These are phyloP conservation scores for Coccomyxa sp. DNA, from an alignment of 139 green algal species.

Conservation along the genomic window DNA sequence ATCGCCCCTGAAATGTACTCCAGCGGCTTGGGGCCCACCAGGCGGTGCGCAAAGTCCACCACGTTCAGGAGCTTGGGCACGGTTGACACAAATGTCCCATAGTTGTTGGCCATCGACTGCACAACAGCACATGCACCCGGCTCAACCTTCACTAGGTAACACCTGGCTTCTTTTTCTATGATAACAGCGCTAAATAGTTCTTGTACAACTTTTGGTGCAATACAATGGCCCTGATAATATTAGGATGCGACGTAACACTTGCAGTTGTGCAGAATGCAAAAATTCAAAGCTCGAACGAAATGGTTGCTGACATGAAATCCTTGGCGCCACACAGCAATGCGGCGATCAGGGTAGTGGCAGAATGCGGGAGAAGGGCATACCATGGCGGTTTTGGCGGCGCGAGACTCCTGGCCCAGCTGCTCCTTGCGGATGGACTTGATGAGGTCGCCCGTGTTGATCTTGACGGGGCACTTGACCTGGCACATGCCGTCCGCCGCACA, in stretches of 20 bases:
- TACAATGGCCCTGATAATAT: no score
- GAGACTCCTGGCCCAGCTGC: slow-evolving; percentile 34
- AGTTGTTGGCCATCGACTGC: slow-evolving; percentile 73
- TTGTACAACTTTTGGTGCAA: no score
- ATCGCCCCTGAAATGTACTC: slow-evolving; percentile 61
- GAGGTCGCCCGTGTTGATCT: slow-evolving; percentile 97
- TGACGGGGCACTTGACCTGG: slow-evolving; percentile 97
- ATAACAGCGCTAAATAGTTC: no score
- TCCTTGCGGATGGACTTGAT: slow-evolving; percentile 77
- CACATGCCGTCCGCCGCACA: slow-evolving; percentile 97
- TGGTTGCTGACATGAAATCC: no score
- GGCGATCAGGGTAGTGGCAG: no score
- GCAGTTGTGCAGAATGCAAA: no score
- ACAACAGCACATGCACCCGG: background rate
- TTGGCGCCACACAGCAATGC: no score
- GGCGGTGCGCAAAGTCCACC: slow-evolving; percentile 67
- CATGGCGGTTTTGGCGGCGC: slow-evolving; percentile 10
- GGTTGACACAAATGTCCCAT: slow-evolving; percentile 51
- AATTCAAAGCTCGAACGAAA: no score
- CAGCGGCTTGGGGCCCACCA: slow-evolving; percentile 72
- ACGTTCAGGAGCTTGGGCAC: slow-evolving; percentile 77
- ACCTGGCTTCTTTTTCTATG: background rate
- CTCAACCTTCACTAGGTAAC: background rate
- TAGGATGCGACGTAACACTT: no score
- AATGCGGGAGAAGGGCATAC: background rate